These are phyloP conservation scores for Arthrinium phaeospermum DNA, from an alignment of 2,329 filamentous ascomycete species.

Conservation along the genomic window DNA sequence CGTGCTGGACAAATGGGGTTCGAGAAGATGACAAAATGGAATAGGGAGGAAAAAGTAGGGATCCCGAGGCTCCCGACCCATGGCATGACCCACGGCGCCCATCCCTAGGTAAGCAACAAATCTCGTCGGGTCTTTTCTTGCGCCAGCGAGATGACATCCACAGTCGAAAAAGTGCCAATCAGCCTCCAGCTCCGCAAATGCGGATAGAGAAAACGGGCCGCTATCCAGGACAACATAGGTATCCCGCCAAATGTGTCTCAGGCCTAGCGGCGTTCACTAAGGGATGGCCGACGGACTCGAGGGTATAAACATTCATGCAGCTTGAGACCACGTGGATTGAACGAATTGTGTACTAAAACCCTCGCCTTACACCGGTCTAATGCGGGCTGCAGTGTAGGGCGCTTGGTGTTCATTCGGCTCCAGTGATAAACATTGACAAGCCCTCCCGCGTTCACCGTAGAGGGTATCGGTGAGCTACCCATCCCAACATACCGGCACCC, in stretches of 20 bases:
- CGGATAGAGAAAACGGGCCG: conserved; percentile 3
- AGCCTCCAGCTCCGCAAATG: not conserved
- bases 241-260: conserved; percentile 9
- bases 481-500: not conserved
- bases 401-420: not conserved
- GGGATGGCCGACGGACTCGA: not conserved
- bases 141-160: not conserved
- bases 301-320: not conserved
- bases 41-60: not conserved
- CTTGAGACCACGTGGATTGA: not conserved
- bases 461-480: not conserved
- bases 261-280: not conserved
- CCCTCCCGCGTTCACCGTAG: not conserved
- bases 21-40: not conserved
- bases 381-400: not conserved
- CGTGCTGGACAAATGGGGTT: not conserved
- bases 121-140: not conserved
- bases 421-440: not conserved
- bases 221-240: not conserved
- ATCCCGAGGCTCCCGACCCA: not conserved
- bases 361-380: not conserved
- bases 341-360: not conserved
- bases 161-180: not conserved
- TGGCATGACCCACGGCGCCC: not conserved
- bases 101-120: not conserved